Conservation (phyloP, 257 asterid genomes). For the Nicotiana otophora region DNA sequence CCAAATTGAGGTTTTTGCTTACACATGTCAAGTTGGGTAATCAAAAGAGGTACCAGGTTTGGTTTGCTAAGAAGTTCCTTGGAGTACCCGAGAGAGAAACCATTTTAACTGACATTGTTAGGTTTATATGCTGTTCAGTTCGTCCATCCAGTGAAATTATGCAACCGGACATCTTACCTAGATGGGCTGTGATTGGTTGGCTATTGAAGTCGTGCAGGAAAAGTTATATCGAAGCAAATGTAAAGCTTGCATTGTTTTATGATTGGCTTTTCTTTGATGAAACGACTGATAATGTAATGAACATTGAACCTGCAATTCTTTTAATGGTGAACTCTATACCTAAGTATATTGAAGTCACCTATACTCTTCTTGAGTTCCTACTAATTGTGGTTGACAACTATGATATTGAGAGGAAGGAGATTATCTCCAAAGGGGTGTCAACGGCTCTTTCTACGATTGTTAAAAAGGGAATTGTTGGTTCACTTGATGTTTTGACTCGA, state of each 20-base stretch:
- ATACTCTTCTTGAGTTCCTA: conserved; percentile 67
- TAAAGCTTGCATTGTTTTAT: too few species aligned
- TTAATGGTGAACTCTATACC: conserved; percentile 72
- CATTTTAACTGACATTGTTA: too few species aligned
- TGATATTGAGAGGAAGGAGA: conserved; percentile 57
- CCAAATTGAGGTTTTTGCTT: conserved; percentile 67
- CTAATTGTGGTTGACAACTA: conserved; percentile 56
- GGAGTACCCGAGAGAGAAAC: too few species aligned
- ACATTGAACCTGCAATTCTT: conserved; percentile 65
- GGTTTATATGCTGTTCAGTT: too few species aligned
- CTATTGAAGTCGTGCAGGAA: too few species aligned
- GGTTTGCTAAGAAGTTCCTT: too few species aligned
- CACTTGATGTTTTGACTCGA: conserved; percentile 48
- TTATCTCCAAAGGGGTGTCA: conserved; percentile 42
- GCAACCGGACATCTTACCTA: too few species aligned
- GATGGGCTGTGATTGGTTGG: too few species aligned
- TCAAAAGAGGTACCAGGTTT: too few species aligned
- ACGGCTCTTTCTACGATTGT: conserved; percentile 45
- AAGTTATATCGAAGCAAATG: too few species aligned
- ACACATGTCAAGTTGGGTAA: conserved; percentile 40
- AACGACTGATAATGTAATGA: conserved; percentile 29
- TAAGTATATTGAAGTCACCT: conserved; percentile 54
- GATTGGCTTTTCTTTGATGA: too few species aligned
- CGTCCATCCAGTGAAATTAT: too few species aligned
- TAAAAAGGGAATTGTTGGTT: conserved; percentile 47